Evolutionary conservation across 2,329 filamentous ascomycete species (phyloP).

Genomic region (Neoarthrinium moseri): DNA sequence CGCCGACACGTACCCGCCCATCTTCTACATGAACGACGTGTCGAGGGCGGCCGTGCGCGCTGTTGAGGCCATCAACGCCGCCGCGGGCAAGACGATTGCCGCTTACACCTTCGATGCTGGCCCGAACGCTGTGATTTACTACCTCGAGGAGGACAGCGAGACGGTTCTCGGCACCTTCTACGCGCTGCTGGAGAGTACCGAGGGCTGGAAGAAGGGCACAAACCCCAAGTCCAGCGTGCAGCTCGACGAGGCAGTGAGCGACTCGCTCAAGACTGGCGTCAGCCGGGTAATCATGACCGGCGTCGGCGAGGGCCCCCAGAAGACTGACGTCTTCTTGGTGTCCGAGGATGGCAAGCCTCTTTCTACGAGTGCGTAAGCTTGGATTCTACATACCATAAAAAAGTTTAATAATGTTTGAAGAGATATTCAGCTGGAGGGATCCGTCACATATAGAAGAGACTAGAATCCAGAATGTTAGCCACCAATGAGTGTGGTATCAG

Average conservation of each 20-base stretch:
- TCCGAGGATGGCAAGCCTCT: slow-evolving; percentile 59
- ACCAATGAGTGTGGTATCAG: no score
- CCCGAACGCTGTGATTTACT: slow-evolving; percentile 96
- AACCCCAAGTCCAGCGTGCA: slow-evolving; percentile 53
- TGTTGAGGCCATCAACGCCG: slow-evolving; percentile 84
- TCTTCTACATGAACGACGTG: slow-evolving; percentile 98
- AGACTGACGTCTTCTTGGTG: slow-evolving; percentile 75
- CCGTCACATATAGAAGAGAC: no score
- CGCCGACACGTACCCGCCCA: slow-evolving; percentile 92
- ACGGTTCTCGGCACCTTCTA: slow-evolving; percentile 78
- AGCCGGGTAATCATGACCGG: slow-evolving; percentile 87
- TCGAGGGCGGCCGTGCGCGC: slow-evolving; percentile 82
- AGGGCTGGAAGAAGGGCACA: slow-evolving; percentile 68
- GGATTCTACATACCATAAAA: background rate
- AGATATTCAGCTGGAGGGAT: no score
- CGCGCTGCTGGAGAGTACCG: slow-evolving; percentile 58
- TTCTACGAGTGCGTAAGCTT: slow-evolving; percentile 15
- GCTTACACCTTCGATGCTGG: slow-evolving; percentile 98
- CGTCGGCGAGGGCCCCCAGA: slow-evolving; percentile 85
- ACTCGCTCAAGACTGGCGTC: slow-evolving; percentile 72
- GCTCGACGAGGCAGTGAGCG: slow-evolving; percentile 64
- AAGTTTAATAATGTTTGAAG: no score
- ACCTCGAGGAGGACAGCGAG: slow-evolving; percentile 74
- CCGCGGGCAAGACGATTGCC: slow-evolving; percentile 75
- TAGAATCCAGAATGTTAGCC: no score